Conservation (phyloP, 768 basidiomycete species). For the Leccinum obscurum region DNA sequence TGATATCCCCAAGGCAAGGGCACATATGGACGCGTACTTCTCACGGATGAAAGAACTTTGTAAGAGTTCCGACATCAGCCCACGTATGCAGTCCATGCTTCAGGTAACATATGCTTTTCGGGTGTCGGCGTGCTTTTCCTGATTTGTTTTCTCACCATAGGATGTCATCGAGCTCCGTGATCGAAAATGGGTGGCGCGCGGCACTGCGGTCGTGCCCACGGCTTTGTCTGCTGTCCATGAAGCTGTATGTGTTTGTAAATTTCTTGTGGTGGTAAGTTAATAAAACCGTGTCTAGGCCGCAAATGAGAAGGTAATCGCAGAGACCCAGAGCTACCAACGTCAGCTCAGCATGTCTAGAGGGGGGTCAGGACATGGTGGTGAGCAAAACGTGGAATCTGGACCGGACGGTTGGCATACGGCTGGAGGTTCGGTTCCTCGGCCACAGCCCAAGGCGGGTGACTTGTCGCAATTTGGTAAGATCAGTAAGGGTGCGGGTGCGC, state of each 20-base stretch:
- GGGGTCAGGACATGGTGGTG: constrained; percentile 72
- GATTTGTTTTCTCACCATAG: constrained; percentile 40
- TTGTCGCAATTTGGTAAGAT: constrained; percentile 89
- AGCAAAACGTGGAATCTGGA: constrained; percentile 61
- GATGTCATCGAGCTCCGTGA: constrained; percentile 89
- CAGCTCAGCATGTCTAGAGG: constrained; percentile 83
- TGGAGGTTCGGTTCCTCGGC: constrained; percentile 48
- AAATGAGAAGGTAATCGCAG: constrained; percentile 72
- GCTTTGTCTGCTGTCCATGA: constrained; percentile 91
- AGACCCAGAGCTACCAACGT: constrained; percentile 58
- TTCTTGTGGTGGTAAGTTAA: background rate
- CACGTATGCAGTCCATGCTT: constrained; percentile 94
- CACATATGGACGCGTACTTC: constrained; percentile 93
- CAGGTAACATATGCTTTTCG: constrained; percentile 56
- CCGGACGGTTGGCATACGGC: constrained; percentile 91
- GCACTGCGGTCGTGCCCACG: constrained; percentile 71
- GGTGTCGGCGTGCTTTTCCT: background rate
- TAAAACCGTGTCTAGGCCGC: constrained; percentile 55
- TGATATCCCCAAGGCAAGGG: constrained; percentile 43
- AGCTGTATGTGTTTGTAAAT: constrained; percentile 51
- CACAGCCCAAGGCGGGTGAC: constrained; percentile 79
- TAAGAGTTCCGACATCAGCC: constrained; percentile 70
- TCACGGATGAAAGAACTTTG: constrained; percentile 81
- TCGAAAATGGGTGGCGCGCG: constrained; percentile 77
- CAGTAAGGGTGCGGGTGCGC: constrained; percentile 58